phyloP scores from a whole-genome alignment of 2,329 filamentous ascomycete genomes.

The Fusarium pininemorale region DNA sequence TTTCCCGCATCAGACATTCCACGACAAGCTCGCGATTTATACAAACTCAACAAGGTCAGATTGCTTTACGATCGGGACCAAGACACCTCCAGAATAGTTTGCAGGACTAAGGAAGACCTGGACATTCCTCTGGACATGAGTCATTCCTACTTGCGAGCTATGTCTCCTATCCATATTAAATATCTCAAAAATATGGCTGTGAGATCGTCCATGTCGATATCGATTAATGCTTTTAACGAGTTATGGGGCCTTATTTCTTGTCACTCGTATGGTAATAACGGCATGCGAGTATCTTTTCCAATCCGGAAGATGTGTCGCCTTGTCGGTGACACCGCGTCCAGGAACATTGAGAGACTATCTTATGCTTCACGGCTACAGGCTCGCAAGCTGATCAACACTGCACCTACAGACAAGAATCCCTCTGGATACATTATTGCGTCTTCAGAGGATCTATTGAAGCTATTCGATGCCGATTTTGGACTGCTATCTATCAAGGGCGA shows the following conservation, averaged over 20 bases:
- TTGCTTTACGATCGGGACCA: constrained; percentile 87
- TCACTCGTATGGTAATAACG: constrained; percentile 78
- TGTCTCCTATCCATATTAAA: constrained; percentile 90
- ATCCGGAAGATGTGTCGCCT: constrained; percentile 92
- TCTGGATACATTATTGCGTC: constrained; percentile 92
- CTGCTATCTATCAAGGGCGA: constrained; percentile 87
- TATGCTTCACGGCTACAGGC: constrained; percentile 87
- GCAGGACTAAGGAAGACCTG: constrained; percentile 77
- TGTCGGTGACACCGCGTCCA: constrained; percentile 84
- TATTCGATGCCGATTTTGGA: constrained; percentile 90
- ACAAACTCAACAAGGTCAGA: constrained; percentile 89
- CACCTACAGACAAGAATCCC: constrained; percentile 81
- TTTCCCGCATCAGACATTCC: constrained; percentile 91
- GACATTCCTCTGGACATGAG: constrained; percentile 83
- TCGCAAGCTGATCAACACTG: constrained; percentile 86
- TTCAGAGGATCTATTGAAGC: constrained; percentile 81
- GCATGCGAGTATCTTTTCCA: constrained; percentile 92
- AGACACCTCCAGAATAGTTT: constrained; percentile 82
- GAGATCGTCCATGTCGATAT: constrained; percentile 94
- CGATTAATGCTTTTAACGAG: constrained; percentile 85
- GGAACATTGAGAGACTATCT: constrained; percentile 87
- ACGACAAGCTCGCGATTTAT: constrained; percentile 86
- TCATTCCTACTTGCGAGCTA: constrained; percentile 84
- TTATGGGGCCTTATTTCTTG: constrained; percentile 91
- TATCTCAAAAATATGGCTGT: constrained; percentile 91